These are phyloP conservation scores for Penicillium pancosmium DNA, from an alignment of 495 filamentous ascomycete species.

Conservation along the genomic window DNA sequence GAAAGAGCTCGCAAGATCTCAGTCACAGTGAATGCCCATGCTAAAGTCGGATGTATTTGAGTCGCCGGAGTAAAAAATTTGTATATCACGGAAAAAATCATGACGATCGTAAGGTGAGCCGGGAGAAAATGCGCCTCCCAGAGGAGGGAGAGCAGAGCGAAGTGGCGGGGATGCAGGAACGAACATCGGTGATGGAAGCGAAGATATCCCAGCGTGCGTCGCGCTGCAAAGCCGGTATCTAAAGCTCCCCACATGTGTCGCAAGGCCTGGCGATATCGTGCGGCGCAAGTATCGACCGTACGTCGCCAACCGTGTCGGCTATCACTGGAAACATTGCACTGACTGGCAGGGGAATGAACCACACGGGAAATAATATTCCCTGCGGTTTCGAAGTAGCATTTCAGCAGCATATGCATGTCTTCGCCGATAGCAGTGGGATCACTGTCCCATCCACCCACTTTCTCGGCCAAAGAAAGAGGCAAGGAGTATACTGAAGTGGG, in stretches of 20 bases:
- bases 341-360: conserved; percentile 64
- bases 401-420: conserved; percentile 74
- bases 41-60: conserved; percentile 50
- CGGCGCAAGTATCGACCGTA: conserved; percentile 52
- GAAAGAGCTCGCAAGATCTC: conserved; percentile 57
- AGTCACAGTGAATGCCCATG: conserved; percentile 57
- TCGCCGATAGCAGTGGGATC: conserved; percentile 70
- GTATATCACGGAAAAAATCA: conserved; percentile 61
- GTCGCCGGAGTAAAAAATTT: conserved; percentile 48
- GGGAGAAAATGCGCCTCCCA: conserved; percentile 74
- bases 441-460: conserved; percentile 67
- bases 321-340: conserved; percentile 65
- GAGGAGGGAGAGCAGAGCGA: conserved; percentile 58
- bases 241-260: conserved; percentile 76
- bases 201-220: conserved; percentile 30
- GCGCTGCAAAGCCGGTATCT: conserved; percentile 62
- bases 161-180: conserved; percentile 32
- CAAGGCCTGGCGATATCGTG: conserved; percentile 66
- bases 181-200: conserved; percentile 28
- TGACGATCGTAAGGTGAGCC: conserved; percentile 60
- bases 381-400: conserved; percentile 71
- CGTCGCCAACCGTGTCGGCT: conserved; percentile 48
- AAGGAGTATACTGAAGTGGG: conserved; percentile 73
- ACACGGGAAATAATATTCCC: conserved; percentile 56
- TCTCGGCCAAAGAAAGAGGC: conserved; percentile 61